Percentiles rank a stretch among this genome's conserved stretches.
Conservation (phyloP, 768 basidiomycete species). For the Mycena venus region DNA sequence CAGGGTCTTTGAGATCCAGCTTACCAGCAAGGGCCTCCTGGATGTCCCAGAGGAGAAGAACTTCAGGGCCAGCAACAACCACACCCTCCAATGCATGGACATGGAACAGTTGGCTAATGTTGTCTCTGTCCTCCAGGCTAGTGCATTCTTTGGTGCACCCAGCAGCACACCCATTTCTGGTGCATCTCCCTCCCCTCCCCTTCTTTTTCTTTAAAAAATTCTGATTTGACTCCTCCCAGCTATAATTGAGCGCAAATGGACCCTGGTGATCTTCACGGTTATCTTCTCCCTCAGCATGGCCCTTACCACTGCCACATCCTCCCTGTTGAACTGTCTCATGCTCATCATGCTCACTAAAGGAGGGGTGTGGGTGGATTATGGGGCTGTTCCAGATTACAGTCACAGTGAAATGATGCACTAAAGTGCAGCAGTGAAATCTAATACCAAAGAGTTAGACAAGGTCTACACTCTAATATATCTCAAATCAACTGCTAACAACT, state of each 20-base stretch:
- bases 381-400: slow-evolving; percentile 81
- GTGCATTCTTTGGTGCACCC: slow-evolving; percentile 94
- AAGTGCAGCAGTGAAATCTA: too few species aligned
- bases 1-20: too few species aligned
- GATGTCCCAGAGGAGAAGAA: too few species aligned
- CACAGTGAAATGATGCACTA: too few species aligned
- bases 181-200: slow-evolving; percentile 42
- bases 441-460: too few species aligned
- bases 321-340: slow-evolving; percentile 63
- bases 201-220: neutral
- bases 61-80: too few species aligned
- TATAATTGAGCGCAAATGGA: slow-evolving; percentile 73
- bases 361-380: slow-evolving; percentile 87
- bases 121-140: slow-evolving; percentile 91
- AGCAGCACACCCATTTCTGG: slow-evolving; percentile 79
- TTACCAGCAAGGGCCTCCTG: too few species aligned
- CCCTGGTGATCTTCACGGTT: slow-evolving; percentile 70
- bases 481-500: too few species aligned
- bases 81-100: too few species aligned
- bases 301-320: slow-evolving; percentile 74
- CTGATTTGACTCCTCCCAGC: slow-evolving; percentile 54
- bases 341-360: slow-evolving; percentile 87
- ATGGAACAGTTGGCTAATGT: too few species aligned
- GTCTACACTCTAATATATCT: too few species aligned
- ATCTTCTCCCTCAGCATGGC: slow-evolving; percentile 83